These are phyloP conservation scores for Saccharum officinarum DNA, from an alignment of 176 grass and related monocot genomes.

Conservation along the genomic window DNA sequence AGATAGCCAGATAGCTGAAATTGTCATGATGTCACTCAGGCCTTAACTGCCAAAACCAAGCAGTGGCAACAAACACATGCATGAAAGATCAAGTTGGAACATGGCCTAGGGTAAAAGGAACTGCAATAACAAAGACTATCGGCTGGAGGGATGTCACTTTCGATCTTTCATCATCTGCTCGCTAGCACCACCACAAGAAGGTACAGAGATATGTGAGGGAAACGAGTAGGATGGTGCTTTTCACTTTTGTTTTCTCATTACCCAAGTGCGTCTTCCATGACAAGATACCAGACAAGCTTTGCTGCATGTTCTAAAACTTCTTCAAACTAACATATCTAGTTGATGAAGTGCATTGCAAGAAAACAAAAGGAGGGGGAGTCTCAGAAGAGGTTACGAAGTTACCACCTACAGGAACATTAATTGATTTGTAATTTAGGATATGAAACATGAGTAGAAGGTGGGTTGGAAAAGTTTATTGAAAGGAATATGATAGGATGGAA, in stretches of 20 bases:
- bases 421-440: slow-evolving; percentile 27
- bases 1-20: slow-evolving; percentile 36
- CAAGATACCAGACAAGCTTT: neutral
- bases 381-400: neutral
- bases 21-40: slow-evolving; percentile 27
- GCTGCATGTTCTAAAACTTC: slow-evolving; percentile 6
- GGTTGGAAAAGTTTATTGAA: slow-evolving; percentile 12
- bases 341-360: slow-evolving; percentile 33
- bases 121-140: slow-evolving; percentile 29
- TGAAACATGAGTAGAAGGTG: slow-evolving; percentile 2
- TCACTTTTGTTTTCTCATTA: neutral
- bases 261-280: slow-evolving; percentile 22
- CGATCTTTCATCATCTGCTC: slow-evolving; percentile 24
- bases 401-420: slow-evolving; percentile 21
- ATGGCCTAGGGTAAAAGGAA: slow-evolving; percentile 36
- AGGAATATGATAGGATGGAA: slow-evolving; percentile 24
- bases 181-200: slow-evolving; percentile 26
- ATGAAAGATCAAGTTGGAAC: slow-evolving; percentile 34
- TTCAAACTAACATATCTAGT: slow-evolving; percentile 20
- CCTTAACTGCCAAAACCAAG: slow-evolving; percentile 20
- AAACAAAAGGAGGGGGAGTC: slow-evolving; percentile 27
- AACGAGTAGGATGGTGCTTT: slow-evolving; percentile 19
- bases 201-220: neutral
- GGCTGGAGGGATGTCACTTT: slow-evolving; percentile 42
- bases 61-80: slow-evolving; percentile 36